phyloP scores from a whole-genome alignment of 768 basidiomycete genomes.

The Lactarius hengduanensis region DNA sequence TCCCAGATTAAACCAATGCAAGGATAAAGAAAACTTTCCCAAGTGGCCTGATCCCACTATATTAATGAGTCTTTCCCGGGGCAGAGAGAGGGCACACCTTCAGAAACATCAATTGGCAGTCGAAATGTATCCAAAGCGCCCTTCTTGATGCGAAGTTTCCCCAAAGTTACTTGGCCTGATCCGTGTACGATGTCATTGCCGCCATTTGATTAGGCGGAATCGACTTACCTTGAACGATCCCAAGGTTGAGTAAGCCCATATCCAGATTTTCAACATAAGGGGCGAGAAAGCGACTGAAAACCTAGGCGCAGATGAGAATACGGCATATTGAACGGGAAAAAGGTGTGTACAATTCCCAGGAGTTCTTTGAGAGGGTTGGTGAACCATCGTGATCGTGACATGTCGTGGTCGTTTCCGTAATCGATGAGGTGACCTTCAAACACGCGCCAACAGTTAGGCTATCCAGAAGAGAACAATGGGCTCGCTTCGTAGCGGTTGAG shows the following conservation, averaged over 20 bases:
- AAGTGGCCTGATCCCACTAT: constrained; percentile 58
- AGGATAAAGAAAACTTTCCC: constrained; percentile 79
- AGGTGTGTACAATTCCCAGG: constrained; percentile 63
- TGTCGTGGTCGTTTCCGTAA: constrained; percentile 11
- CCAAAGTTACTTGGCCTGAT: constrained; percentile 72
- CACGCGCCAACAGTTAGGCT: neutral
- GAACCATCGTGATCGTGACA: constrained; percentile 60
- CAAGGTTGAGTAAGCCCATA: constrained; percentile 91
- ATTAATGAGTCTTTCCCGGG: neutral
- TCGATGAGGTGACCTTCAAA: neutral
- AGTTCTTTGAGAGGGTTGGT: constrained; percentile 84
- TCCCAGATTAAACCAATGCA: constrained; percentile 87
- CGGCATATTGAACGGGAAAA: neutral
- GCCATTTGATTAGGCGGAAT: neutral
- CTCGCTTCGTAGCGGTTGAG: neutral
- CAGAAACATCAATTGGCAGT: constrained; percentile 90
- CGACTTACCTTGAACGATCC: constrained; percentile 76
- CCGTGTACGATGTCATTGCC: constrained; percentile 20
- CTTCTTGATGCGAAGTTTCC: constrained; percentile 85
- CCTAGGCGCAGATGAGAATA: constrained; percentile 37
- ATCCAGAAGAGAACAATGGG: neutral
- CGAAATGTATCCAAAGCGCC: constrained; percentile 94
- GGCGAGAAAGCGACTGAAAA: constrained; percentile 89
- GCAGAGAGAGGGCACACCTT: constrained; percentile 51
- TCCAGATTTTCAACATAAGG: constrained; percentile 97